A percentile compares a stretch with the other conserved stretches of the same genome.
These are phyloP conservation scores for Lentinus polychrous DNA, from an alignment of 1,284 basidiomycete genomes.

Conservation along the genomic window DNA sequence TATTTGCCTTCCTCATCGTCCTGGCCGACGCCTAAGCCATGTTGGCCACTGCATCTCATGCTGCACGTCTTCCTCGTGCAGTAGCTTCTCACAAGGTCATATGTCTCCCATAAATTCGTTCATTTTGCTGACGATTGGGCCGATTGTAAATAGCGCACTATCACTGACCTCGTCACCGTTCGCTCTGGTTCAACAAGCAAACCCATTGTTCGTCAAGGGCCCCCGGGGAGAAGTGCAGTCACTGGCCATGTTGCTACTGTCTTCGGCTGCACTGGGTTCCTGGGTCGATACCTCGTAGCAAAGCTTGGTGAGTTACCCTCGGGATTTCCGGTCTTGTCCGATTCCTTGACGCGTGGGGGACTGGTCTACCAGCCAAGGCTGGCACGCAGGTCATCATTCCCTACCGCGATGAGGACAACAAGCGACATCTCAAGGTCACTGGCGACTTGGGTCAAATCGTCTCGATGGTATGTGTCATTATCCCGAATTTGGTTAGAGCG, in stretches of 20 bases:
- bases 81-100: conserved; percentile 11
- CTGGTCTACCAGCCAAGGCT: conserved; percentile 56
- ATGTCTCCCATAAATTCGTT: background rate
- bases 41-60: conserved; percentile 11
- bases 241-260: conserved; percentile 92
- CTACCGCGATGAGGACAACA: conserved; percentile 95
- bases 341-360: background rate
- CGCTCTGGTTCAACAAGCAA: conserved; percentile 35
- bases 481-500: background rate
- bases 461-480: conserved; percentile 62
- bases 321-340: background rate
- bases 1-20: conserved; percentile 3
- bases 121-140: background rate
- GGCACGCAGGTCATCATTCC: conserved; percentile 95
- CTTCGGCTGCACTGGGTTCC: conserved; percentile 94
- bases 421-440: conserved; percentile 85
- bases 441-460: conserved; percentile 98
- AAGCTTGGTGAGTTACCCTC: conserved; percentile 66
- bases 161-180: conserved; percentile 63
- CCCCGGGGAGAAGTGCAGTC: conserved; percentile 81
- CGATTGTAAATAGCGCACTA: conserved; percentile 44
- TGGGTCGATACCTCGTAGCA: conserved; percentile 90
- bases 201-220: conserved; percentile 68
- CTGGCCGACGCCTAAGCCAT: conserved; percentile 8
- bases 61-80: conserved; percentile 10